These are phyloP conservation scores for Mortierella polycephala DNA, from an alignment of 371 early-diverging fungal species.

Conservation along the genomic window DNA sequence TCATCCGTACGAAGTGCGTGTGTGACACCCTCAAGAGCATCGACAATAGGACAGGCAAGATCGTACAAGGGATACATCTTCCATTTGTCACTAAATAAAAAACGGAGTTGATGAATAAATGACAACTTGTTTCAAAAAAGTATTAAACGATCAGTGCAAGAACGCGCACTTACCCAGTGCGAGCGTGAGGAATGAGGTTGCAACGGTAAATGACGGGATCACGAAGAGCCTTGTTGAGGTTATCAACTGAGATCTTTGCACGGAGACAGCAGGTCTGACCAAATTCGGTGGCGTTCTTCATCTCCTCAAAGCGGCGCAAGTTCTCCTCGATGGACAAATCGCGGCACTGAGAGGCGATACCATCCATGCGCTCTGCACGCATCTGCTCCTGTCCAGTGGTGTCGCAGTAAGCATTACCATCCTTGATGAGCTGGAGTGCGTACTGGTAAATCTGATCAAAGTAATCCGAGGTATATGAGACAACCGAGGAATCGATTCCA, in stretches of 20 bases:
- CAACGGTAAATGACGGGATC: conserved; percentile 99
- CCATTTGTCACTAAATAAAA: conserved; percentile 75
- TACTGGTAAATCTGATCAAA: conserved; percentile 92
- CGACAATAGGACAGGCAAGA: conserved; percentile 99
- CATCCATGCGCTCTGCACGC: conserved; percentile 93
- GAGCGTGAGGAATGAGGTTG: conserved; percentile 95
- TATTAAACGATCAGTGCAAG: neutral
- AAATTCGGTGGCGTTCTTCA: conserved; percentile 90
- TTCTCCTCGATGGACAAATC: conserved; percentile 92
- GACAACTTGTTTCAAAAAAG: neutral
- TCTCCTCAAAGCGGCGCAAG: conserved; percentile 92
- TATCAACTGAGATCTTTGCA: conserved; percentile 97
- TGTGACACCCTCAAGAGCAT: conserved; percentile 98
- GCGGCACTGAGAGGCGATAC: conserved; percentile 91
- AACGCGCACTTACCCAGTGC: conserved; percentile 70
- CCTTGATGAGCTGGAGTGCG: conserved; percentile 90
- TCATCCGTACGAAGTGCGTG: conserved; percentile 99
- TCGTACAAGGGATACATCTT: conserved; percentile 99
- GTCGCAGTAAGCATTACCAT: conserved; percentile 97
- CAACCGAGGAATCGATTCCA: conserved; percentile 84
- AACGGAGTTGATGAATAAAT: too few relatives aligned
- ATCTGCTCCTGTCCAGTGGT: conserved; percentile 92
- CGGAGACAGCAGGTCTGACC: conserved; percentile 93
- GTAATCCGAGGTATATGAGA: conserved; percentile 96
- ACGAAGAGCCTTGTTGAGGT: conserved; percentile 97